Evolutionary conservation across 129 eudicot genomes (phyloP).

Genomic region (Flaveria bidentis): DNA sequence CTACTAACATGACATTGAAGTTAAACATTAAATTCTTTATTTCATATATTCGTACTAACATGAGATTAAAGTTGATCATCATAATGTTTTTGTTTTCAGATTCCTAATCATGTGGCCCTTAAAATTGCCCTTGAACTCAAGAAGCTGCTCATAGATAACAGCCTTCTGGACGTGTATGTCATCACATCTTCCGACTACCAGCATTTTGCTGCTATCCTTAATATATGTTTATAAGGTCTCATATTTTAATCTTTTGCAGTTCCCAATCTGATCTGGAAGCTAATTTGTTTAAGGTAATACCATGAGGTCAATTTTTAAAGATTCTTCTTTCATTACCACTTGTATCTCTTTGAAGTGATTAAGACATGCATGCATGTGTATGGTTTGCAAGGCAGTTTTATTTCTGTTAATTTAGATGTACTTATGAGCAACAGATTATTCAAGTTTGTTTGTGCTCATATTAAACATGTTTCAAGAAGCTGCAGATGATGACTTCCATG

Average conservation of each 20-base stretch:
- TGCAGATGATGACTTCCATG: not conserved
- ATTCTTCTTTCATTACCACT: slow-evolving; percentile 1
- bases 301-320: not conserved
- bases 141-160: slow-evolving; percentile 94
- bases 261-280: slow-evolving; percentile 97
- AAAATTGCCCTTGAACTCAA: slow-evolving; percentile 96
- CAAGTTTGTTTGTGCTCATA: not conserved
- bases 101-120: slow-evolving; percentile 96
- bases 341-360: slow-evolving; percentile 1
- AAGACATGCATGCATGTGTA: not conserved
- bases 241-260: slow-evolving; percentile 45
- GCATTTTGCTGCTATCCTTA: slow-evolving; percentile 18
- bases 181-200: not conserved
- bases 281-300: slow-evolving; percentile 78
- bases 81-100: slow-evolving; percentile 47
- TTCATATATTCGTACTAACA: slow-evolving; percentile 3
- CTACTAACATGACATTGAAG: not conserved
- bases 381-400: not conserved
- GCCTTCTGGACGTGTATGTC: slow-evolving; percentile 95
- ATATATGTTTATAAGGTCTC: slow-evolving; percentile 14
- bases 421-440: not conserved
- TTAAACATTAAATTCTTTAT: not conserved
- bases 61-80: slow-evolving; percentile 16
- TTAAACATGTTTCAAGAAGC: not conserved
- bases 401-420: not conserved